Evolutionary conservation across 768 basidiomycete genomes (phyloP).

Genomic region (Tylopilus rubrobrunneus): DNA sequence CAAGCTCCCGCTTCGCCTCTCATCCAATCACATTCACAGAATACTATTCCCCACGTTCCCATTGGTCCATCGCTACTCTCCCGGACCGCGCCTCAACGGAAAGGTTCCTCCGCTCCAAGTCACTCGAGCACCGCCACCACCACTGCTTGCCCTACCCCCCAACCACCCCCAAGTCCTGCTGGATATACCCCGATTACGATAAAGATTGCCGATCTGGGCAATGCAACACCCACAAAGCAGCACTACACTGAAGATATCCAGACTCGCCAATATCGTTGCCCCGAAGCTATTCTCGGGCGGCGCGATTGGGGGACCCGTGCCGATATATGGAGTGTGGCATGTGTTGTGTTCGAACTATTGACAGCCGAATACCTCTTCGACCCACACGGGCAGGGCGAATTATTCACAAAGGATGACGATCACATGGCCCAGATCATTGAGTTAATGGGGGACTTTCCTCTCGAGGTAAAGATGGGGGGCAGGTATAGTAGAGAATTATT

Average conservation of each 20-base stretch:
- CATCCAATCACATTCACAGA: conserved; percentile 20
- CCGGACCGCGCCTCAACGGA: conserved; percentile 51
- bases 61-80: conserved; percentile 54
- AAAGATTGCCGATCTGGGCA: conserved; percentile 93
- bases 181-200: conserved; percentile 56
- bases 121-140: conserved; percentile 17
- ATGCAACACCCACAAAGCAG: conserved; percentile 85
- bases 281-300: conserved; percentile 89
- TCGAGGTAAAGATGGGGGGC: conserved; percentile 77
- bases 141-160: conserved; percentile 19
- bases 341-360: conserved; percentile 86
- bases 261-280: conserved; percentile 92
- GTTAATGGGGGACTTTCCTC: conserved; percentile 73
- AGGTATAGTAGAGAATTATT: conserved; percentile 84
- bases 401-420: conserved; percentile 92
- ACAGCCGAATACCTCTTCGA: conserved; percentile 93
- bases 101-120: conserved; percentile 18
- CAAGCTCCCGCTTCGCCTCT: conserved; percentile 20
- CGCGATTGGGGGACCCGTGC: conserved; percentile 82
- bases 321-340: conserved; percentile 91
- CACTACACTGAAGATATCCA: conserved; percentile 96
- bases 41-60: conserved; percentile 24
- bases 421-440: conserved; percentile 96
- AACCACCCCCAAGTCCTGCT: conserved; percentile 21
- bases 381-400: conserved; percentile 73